Evolutionary conservation across 2,329 filamentous ascomycete genomes (phyloP), one percentile per base, ranked within the genome.

Genomic region (Parafenestella ontariensis): DNA sequence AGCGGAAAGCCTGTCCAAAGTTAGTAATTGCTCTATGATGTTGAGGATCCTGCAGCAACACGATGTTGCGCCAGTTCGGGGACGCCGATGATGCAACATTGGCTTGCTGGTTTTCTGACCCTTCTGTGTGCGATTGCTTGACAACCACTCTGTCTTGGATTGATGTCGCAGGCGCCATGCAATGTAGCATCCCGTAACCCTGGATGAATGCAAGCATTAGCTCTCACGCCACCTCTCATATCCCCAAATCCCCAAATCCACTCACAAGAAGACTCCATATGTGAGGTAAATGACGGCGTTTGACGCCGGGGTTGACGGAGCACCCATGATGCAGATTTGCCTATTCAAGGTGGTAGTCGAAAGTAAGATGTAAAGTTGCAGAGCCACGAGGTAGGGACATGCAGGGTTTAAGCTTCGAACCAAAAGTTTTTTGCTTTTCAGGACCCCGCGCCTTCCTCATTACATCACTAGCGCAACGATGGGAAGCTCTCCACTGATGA

Each of bases 251-350:
- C n/a, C 37, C 37, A 15, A 24, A 11, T 42, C 31, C 31, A 67
- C 85, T 52, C 80, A 94, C 91, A 95, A 79, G 73, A 95, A 95
- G 45, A 82, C 80, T 60, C 84, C 89, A 79, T 92, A 93, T 45
- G 89, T 91, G 48, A 91, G 79, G 72, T 93, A 94, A 72, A 95
- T 89, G 73, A 94, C 82, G 81, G 90, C 90, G 80, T 94, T 92
- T 28, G 90, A 93, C 71, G 90, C 90, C 82, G 84, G 79, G 51
- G 81, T 86, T 1, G 91, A 93, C 54, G 89, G 90, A 64, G 88
- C 83, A 18, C 89, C 89, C 91, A 94, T 95, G 43, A 37, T 59
- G 42, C 13, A 8, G 33, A 49, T 26, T 46, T 46, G 49, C 46
- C 23, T 34, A 37, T 56, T 44, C 36, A 24, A 39, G 41, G 26